Evolutionary conservation across 108 stramenopile species (phyloP).

Genomic region (Skeletonema tropicum): DNA sequence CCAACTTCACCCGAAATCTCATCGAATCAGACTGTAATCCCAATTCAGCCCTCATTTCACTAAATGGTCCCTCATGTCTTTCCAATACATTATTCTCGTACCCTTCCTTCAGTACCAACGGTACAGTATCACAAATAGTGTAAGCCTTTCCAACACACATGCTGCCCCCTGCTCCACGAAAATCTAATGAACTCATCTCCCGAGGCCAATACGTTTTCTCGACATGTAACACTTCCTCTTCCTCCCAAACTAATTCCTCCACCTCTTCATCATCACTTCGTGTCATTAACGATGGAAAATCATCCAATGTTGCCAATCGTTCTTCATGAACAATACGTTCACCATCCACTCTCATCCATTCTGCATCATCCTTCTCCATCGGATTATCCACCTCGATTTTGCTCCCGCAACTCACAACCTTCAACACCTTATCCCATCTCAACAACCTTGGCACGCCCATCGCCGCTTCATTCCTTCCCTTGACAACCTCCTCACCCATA

Average conservation of each 20-base stretch:
- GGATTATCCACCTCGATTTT: conserved; percentile 49
- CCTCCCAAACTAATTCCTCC: conserved; percentile 32
- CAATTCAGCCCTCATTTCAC: conserved; percentile 75
- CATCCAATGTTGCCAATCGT: conserved; percentile 49
- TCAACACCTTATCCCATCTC: conserved; percentile 53
- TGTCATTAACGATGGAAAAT: conserved; percentile 36
- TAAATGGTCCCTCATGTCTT: conserved; percentile 73
- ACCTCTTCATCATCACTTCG: conserved; percentile 24
- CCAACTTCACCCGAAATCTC: conserved; percentile 83
- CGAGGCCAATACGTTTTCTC: conserved; percentile 59
- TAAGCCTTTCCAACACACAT: conserved; percentile 90
- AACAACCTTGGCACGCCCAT: conserved; percentile 53
- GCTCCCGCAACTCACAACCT: conserved; percentile 60
- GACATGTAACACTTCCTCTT: conserved; percentile 43
- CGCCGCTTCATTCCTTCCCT: conserved; percentile 21
- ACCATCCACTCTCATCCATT: conserved; percentile 42
- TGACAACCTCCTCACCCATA: conserved; percentile 34
- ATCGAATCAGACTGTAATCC: conserved; percentile 67
- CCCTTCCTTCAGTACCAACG: conserved; percentile 19
- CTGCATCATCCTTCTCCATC: conserved; percentile 1
- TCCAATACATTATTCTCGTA: conserved; percentile 8
- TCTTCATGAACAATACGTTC: conserved; percentile 77
- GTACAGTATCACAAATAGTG: conserved; percentile 66
- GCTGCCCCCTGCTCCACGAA: conserved; percentile 84
- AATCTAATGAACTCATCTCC: conserved; percentile 65